A percentile compares a stretch with the other conserved stretches of the same genome.
phyloP scores from a whole-genome alignment of 345 rosid species.

The Combretum micranthum region DNA sequence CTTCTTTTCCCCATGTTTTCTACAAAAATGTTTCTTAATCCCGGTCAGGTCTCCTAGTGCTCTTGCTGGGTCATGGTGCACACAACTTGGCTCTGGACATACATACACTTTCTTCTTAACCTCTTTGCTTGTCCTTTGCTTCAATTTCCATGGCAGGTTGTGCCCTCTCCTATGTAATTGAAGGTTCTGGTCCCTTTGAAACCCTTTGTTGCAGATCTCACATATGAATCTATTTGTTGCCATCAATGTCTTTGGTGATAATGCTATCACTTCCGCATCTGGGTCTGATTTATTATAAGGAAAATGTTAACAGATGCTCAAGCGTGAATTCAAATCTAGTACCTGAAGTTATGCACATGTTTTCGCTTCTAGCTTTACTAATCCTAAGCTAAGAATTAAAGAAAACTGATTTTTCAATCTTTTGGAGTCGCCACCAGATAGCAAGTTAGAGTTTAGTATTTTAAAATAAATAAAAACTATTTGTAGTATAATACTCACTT shows the following conservation, averaged over 20 bases:
- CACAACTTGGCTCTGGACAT: conserved; percentile 76
- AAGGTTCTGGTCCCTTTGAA: conserved; percentile 86
- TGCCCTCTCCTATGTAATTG: conserved; percentile 88
- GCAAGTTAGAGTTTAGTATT: too few species aligned
- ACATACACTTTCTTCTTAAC: conserved; percentile 69
- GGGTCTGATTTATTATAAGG: conserved; percentile 44
- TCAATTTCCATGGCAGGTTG: conserved; percentile 92
- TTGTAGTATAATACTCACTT: too few species aligned
- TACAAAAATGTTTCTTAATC: conserved; percentile 79
- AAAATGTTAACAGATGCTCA: neutral
- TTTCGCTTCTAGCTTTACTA: too few species aligned
- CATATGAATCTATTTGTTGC: conserved; percentile 85
- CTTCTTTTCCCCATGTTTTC: conserved; percentile 91
- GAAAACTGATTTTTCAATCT: too few species aligned
- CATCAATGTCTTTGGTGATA: conserved; percentile 87
- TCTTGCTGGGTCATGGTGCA: conserved; percentile 77
- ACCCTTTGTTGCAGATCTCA: conserved; percentile 88
- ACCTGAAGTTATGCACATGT: too few species aligned
- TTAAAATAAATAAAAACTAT: too few species aligned
- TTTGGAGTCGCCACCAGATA: too few species aligned
- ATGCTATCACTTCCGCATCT: conserved; percentile 85
- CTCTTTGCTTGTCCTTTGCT: conserved; percentile 77
- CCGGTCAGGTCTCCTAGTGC: conserved; percentile 94
- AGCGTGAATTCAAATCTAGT: neutral
- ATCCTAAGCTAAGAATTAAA: too few species aligned